Conservation (phyloP, 2,329 filamentous ascomycete genomes). For the Trichophaea hybrida region DNA sequence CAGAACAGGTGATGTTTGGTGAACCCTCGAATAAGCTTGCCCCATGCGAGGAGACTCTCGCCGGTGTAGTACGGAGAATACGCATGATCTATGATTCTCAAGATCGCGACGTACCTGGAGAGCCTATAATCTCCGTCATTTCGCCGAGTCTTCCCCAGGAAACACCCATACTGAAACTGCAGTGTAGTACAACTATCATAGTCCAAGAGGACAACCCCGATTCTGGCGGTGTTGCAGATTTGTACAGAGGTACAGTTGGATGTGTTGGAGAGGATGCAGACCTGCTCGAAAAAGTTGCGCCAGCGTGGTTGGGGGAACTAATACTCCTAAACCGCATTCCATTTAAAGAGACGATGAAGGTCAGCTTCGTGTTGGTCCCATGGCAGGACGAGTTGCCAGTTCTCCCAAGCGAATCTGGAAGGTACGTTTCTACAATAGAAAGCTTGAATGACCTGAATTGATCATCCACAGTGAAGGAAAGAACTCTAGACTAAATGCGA, state of each 20-base stretch:
- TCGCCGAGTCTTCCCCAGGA: constrained; percentile 57
- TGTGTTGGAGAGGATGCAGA: constrained; percentile 64
- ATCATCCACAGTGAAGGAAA: constrained; percentile 30
- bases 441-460: background rate
- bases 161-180: constrained; percentile 61
- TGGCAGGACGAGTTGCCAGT: constrained; percentile 59
- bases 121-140: constrained; percentile 41
- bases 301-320: constrained; percentile 84
- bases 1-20: constrained; percentile 15
- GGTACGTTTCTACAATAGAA: constrained; percentile 22
- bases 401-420: constrained; percentile 50
- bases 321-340: constrained; percentile 67
- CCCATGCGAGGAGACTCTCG: constrained; percentile 46
- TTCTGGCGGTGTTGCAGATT: constrained; percentile 57
- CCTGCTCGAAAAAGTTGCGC: constrained; percentile 68
- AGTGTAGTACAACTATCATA: constrained; percentile 50
- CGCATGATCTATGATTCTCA: constrained; percentile 45
- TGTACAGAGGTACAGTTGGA: constrained; percentile 80
- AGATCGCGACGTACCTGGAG: constrained; percentile 11
- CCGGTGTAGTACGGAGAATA: constrained; percentile 58
- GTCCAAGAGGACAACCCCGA: constrained; percentile 50
- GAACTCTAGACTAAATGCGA: constrained; percentile 86
- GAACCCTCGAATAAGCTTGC: constrained; percentile 15
- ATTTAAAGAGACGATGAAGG: constrained; percentile 81
- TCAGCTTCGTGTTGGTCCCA: constrained; percentile 84